Evolutionary conservation across 495 filamentous ascomycete genomes (phyloP).

Genomic region (Clavariopsis aquatica): DNA sequence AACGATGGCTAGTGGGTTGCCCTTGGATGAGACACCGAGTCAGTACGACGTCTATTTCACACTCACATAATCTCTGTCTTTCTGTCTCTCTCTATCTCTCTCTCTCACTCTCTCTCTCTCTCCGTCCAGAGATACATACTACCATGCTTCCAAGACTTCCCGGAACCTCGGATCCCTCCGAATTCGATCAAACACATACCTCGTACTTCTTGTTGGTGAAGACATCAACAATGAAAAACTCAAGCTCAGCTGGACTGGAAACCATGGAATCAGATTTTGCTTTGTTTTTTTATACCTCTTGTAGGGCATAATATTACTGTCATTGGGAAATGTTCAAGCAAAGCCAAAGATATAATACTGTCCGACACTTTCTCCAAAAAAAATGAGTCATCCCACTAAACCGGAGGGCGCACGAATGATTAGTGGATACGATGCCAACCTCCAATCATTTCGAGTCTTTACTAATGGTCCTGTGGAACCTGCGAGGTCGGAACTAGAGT

Average conservation of each 20-base stretch:
- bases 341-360: no score
- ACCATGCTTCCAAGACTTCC: no score
- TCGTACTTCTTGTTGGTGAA: slow-evolving; percentile 60
- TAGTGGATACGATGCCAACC: not conserved
- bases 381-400: no score
- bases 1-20: slow-evolving; percentile 71
- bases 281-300: not conserved
- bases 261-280: not conserved
- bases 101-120: no score
- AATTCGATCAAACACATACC: not conserved
- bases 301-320: no score
- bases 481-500: not conserved
- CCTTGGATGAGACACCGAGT: slow-evolving; percentile 33
- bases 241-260: slow-evolving; percentile 10
- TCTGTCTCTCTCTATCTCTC: no score
- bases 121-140: no score
- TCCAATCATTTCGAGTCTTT: not conserved
- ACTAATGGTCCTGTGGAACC: not conserved
- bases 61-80: no score
- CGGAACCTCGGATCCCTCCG: not conserved
- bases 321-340: no score
- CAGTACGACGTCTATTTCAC: no score
- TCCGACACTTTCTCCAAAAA: no score
- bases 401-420: not conserved
- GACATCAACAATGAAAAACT: slow-evolving; percentile 62